Conservation (phyloP, 2,329 filamentous ascomycete species). For the Venturia effusa region DNA sequence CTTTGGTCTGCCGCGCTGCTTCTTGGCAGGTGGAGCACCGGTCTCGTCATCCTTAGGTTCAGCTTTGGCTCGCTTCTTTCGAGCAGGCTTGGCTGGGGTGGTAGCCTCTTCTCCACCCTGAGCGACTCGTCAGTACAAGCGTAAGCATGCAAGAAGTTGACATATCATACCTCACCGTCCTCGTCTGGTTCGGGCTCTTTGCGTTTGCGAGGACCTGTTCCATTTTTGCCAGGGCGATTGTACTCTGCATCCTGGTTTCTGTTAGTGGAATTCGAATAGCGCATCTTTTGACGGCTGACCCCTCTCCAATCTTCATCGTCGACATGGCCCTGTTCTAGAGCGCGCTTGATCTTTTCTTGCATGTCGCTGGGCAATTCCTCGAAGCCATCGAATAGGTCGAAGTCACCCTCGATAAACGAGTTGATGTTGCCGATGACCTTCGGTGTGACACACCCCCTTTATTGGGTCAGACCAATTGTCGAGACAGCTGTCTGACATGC, state of each 20-base stretch:
- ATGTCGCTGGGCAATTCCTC: slow-evolving; percentile 61
- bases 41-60: slow-evolving; percentile 19
- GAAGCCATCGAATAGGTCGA: slow-evolving; percentile 65
- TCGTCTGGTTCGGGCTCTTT: slow-evolving; percentile 21
- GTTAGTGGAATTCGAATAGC: neutral
- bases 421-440: slow-evolving; percentile 57
- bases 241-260: slow-evolving; percentile 55
- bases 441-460: slow-evolving; percentile 82
- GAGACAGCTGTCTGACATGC: neutral
- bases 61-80: slow-evolving; percentile 11
- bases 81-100: slow-evolving; percentile 4
- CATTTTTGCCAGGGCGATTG: slow-evolving; percentile 57
- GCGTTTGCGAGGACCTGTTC: slow-evolving; percentile 23
- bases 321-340: slow-evolving; percentile 68
- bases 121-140: neutral
- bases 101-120: slow-evolving; percentile 14
- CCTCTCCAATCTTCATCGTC: slow-evolving; percentile 81
- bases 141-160: neutral
- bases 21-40: slow-evolving; percentile 8
- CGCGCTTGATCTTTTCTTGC: slow-evolving; percentile 63
- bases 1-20: slow-evolving; percentile 10
- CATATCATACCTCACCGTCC: slow-evolving; percentile 15
- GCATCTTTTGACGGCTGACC: slow-evolving; percentile 42
- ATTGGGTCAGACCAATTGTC: neutral
- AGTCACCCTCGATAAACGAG: slow-evolving; percentile 45